Evolutionary conservation across 495 filamentous ascomycete genomes (phyloP), one percentile per base, ranked within the genome.

Genomic region (Penicillium steckii): DNA sequence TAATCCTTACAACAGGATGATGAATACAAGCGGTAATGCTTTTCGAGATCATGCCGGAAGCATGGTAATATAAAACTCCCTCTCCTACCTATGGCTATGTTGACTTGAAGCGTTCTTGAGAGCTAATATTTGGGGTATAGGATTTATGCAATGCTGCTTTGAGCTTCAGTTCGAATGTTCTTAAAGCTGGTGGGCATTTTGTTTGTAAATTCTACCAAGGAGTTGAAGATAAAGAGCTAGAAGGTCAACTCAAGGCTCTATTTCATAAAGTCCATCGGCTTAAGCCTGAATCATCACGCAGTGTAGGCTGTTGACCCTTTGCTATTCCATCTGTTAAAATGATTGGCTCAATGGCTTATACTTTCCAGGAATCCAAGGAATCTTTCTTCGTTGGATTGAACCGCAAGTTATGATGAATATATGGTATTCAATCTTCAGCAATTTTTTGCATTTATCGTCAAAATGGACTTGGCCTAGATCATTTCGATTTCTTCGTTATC

Each of bases 161-260:
- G 21, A 69, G 77, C 23, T 98, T 98, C 68, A 80, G 84, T 38
- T 85, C 85, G 60, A 89, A 95, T 59, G 91, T 89, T 8, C 78
- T 98, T n/a, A 85, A 82, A 57, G 68, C 78, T 18, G 86, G 86
- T 35, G 94, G 94, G 0, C 85, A 93, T 65, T 95, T 98, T 59
- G 80, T 98, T 26, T 97, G 94, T 78, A 98, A 98, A 71, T 97
- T 96, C 69, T 98, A 97, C 68, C 89, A 93, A 64, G 94, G 94
- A 3, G 65, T 76, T 4, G 90, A 96, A 59, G 91, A 97, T 63
- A 89, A 87, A 69, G 74, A 72, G 4, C 65, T 98, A 19, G 90
- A 96, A 70, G 70, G 64, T 50, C 76, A 80, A 54, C 73, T 97
- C 32, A 89, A 78, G 57, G 78, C 79, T 32, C 68, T 94, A 55